Base-by-base conservation (phyloP, 331 rosid genomes). In the Erythrophleum ivorense region DNA sequence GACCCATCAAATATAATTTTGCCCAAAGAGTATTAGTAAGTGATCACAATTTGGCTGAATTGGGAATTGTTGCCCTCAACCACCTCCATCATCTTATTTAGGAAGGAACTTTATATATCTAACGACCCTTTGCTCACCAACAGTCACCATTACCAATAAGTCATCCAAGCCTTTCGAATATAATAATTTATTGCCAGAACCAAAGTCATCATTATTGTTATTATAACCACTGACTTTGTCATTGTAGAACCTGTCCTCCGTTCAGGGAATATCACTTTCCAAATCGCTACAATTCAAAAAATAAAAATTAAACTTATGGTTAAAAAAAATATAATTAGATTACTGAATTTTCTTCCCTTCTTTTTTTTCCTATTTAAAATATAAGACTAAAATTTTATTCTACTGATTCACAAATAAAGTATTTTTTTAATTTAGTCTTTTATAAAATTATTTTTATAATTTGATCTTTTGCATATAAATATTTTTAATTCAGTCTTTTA, bases 121-220 rank as follows among this genome's bases (percentile, higher is more conserved):
- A 59, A 13, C 29, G 50, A 15, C 55, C 24, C 14, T 75, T 67
- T 12, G 34, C 24, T 75, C 53, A n/a, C 36, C 63, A 68, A 34
- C 71, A 55, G 67, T 33, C 54, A 67, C 76, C 77, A 81, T 75
- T 65, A 65, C 53, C 80, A 75, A 41, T 43, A 68, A 68, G 31
- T 31, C 19, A 5, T 13, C 41, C 48, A 64, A 75, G 36, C 16
- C 34, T 41, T 62, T 66, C 43, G 46, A 13, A 12, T 63, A 19
- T 55, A n/a, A 15, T 57, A 9, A 43, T 68, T 75, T 19, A 65
- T 19, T 48, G 9, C 38, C 14, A 82, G 55, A 45, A 1, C 21
- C 75, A 65, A 66, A 53, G 48, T 24, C 48, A 54, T 34, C 31
- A 16, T 66, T 36, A 18, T 67, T 67, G 77, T 45, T 49, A 36